phyloP scores from a whole-genome alignment of 768 basidiomycete species.

The Holtermanniella nyarrowii region DNA sequence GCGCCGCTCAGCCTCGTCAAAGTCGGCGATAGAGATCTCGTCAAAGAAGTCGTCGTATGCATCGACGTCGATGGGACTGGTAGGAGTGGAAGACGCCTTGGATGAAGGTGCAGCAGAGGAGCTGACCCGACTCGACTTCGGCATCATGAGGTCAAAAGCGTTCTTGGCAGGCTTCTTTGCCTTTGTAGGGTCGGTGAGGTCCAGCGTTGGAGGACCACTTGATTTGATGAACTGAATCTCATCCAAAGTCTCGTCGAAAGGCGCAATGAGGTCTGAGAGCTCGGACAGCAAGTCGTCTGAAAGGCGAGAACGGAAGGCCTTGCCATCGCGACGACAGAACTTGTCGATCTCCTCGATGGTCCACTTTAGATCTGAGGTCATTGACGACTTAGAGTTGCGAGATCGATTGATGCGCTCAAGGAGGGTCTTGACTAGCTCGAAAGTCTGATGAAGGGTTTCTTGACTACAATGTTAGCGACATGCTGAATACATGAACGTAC shows the following conservation, averaged over 20 bases:
- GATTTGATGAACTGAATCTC: conserved; percentile 49
- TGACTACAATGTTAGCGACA: conserved; percentile 9
- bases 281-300: conserved; percentile 49
- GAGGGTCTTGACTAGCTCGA: conserved; percentile 66
- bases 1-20: conserved; percentile 28
- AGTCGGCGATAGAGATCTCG: conserved; percentile 18
- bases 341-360: conserved; percentile 56
- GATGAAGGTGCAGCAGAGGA: conserved; percentile 1
- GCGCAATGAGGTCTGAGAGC: conserved; percentile 56
- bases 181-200: conserved; percentile 1
- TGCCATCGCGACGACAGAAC: conserved; percentile 29
- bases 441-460: conserved; percentile 82
- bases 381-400: conserved; percentile 44
- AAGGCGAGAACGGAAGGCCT: conserved; percentile 29
- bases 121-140: conserved; percentile 10
- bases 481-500: conserved; percentile 41
- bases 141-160: conserved; percentile 37
- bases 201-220: not conserved
- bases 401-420: conserved; percentile 54
- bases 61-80: conserved; percentile 19
- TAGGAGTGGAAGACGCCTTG: conserved; percentile 1
- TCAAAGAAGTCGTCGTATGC: conserved; percentile 29
- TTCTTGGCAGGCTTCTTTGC: conserved; percentile 13
- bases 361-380: conserved; percentile 36
- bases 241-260: conserved; percentile 51